Base-by-base conservation (phyloP, 2,329 filamentous ascomycete genomes). In the Geosmithia putterillii region DNA sequence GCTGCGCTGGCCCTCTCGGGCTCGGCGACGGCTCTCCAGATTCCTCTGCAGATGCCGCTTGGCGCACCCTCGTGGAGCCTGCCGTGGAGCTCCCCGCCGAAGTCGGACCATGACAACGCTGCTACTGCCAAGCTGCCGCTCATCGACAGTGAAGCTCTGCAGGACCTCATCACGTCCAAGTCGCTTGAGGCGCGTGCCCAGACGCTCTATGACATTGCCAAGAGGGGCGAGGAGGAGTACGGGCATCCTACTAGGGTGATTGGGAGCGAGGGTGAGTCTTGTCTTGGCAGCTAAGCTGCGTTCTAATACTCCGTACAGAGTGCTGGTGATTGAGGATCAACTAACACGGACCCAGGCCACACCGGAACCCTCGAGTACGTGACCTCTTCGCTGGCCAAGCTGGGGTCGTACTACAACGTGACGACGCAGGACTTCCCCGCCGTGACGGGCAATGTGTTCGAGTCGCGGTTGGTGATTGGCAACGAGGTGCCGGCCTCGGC, bases 221-320 rank as follows among this genome's bases (percentile, higher is more conserved):
- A 79, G 57, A 63, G 70, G 42, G 70, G 71, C 10, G 62, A 73
- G 47, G 64, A 70, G 2, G 76, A 83, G 48, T 83, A 78, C 54
- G 73, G 74, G 47, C 81, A 81, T 51, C 81, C 81, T 1, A 86
- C 81, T 1, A 71, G 81, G 43, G 81, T 85, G 19, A 84, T 86
- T 49, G 81, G 81, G 23, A 82, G 78, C 48, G 54, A 71, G 55
- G 78, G 77, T 79, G 60, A 42, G 58, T 51, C 44, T 50, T 20
- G 15, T n/a, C n/a, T n/a, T n/a, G n/a, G n/a, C n/a, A n/a, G n/a
- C n/a, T n/a, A n/a, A n/a, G n/a, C n/a, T n/a, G n/a, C n/a, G n/a
- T n/a, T n/a, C n/a, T n/a, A n/a, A n/a, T n/a, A n/a, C n/a, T n/a
- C n/a, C n/a, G n/a, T n/a, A n/a, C n/a, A n/a, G n/a, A n/a, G n/a